A percentile compares a stretch with the other conserved stretches of the same genome.
Conservation (phyloP, 805 yeast genomes). For the Yarrowia hollandica region DNA sequence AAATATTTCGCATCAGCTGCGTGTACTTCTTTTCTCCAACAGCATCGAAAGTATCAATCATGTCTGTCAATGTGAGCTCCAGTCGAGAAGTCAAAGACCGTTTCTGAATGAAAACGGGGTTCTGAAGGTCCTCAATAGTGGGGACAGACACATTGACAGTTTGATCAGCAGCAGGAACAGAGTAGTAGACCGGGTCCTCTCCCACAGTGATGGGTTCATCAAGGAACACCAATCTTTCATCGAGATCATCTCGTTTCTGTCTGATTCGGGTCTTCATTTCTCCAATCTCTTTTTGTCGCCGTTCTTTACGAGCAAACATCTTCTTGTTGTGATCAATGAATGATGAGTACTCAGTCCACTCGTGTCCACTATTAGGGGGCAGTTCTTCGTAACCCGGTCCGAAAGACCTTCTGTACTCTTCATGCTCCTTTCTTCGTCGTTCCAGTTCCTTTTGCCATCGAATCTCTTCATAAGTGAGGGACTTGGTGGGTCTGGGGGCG, state of each 20-base stretch:
- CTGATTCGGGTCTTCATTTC: not conserved
- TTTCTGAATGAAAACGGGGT: not conserved
- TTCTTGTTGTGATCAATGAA: conserved; percentile 6
- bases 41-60: conserved; percentile 9
- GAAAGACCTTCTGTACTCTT: not conserved
- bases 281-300: not conserved
- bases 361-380: not conserved
- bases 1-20: conserved; percentile 5
- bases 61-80: conserved; percentile 5
- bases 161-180: not conserved
- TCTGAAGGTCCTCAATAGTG: not conserved
- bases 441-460: not conserved
- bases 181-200: conserved; percentile 4
- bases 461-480: not conserved
- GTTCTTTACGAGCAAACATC: conserved; percentile 18
- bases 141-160: conserved; percentile 5
- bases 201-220: conserved; percentile 6
- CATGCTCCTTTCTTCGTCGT: conserved; percentile 1
- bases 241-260: not conserved
- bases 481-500: not conserved
- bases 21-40: conserved; percentile 14
- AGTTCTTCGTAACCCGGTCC: not conserved
- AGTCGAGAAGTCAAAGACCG: not conserved
- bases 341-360: conserved; percentile 4
- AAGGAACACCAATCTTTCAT: not conserved